phyloP scores from a whole-genome alignment of 2,329 filamentous ascomycete genomes.

The Phoma sp. region DNA sequence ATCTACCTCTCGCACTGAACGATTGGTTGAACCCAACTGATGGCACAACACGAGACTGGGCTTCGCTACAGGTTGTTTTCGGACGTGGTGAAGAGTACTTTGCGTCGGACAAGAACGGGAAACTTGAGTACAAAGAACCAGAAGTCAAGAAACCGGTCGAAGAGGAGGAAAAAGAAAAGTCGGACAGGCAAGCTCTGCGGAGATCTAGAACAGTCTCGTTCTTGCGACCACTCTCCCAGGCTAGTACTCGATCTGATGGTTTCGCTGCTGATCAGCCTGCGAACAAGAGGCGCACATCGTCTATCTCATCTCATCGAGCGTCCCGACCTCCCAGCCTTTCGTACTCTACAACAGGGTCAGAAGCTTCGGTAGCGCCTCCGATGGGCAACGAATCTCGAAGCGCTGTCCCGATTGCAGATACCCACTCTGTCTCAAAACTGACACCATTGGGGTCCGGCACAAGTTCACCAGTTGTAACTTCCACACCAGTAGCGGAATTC shows the following conservation, averaged over 20 bases:
- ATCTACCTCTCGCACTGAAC: conserved; percentile 40
- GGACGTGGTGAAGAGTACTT: conserved; percentile 50
- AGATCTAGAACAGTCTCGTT: conserved; percentile 42
- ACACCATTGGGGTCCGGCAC: not conserved
- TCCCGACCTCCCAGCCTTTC: conserved; percentile 33
- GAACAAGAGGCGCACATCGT: conserved; percentile 26
- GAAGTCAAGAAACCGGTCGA: conserved; percentile 30
- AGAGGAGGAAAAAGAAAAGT: conserved; percentile 23
- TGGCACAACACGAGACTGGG: conserved; percentile 40
- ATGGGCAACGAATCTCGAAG: conserved; percentile 17
- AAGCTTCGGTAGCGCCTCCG: conserved; percentile 24
- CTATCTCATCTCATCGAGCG: conserved; percentile 22
- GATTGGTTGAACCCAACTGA: conserved; percentile 45
- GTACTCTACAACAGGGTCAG: conserved; percentile 32
- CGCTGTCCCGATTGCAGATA: conserved; percentile 14
- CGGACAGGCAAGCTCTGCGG: conserved; percentile 28
- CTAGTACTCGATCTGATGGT: conserved; percentile 22
- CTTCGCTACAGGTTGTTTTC: conserved; percentile 48
- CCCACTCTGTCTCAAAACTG: conserved; percentile 4
- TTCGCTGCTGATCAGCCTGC: conserved; percentile 11
- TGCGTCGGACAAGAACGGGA: conserved; percentile 48
- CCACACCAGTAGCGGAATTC: not conserved
- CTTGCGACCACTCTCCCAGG: conserved; percentile 34
- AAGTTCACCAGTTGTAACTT: not conserved
- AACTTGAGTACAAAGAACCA: conserved; percentile 45